Evolutionary conservation across 2,329 filamentous ascomycete genomes (phyloP).

Genomic region (Verruconis gallopava): DNA sequence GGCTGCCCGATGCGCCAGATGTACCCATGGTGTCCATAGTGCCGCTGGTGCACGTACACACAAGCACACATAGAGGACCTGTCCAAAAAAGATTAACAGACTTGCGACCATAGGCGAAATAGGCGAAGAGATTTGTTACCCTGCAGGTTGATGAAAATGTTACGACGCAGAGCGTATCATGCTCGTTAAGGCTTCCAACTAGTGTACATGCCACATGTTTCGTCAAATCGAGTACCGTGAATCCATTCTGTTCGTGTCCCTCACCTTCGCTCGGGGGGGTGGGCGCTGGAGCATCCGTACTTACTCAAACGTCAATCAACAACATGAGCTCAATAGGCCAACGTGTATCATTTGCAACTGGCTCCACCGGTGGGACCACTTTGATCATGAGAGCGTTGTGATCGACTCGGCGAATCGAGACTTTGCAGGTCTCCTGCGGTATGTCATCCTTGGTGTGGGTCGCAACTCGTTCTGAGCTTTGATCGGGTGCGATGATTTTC

Average conservation of each 20-base stretch:
- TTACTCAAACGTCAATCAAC: slow-evolving; percentile 10
- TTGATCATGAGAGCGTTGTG: slow-evolving; percentile 8
- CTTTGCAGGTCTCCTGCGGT: background rate
- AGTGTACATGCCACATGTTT: slow-evolving; percentile 10
- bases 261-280: slow-evolving; percentile 9
- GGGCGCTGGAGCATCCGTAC: slow-evolving; percentile 10
- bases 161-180: slow-evolving; percentile 10
- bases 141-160: slow-evolving; percentile 9
- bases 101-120: too few species aligned
- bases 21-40: too few species aligned
- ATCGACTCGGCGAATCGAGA: slow-evolving; percentile 2
- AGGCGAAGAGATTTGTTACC: too few species aligned
- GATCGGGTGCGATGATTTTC: slow-evolving; percentile 4
- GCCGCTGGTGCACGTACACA: too few species aligned
- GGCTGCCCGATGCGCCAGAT: too few species aligned
- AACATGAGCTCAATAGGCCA: slow-evolving; percentile 10
- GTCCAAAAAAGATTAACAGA: too few species aligned
- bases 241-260: slow-evolving; percentile 10
- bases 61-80: too few species aligned
- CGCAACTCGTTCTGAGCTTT: slow-evolving; percentile 3
- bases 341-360: slow-evolving; percentile 8
- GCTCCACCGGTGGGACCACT: slow-evolving; percentile 7
- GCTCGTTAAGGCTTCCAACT: slow-evolving; percentile 10
- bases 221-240: slow-evolving; percentile 10
- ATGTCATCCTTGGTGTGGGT: slow-evolving; percentile 6